Evolutionary conservation across 176 grass and related monocot species (phyloP).

Genomic region (Ensete ventricosum): DNA sequence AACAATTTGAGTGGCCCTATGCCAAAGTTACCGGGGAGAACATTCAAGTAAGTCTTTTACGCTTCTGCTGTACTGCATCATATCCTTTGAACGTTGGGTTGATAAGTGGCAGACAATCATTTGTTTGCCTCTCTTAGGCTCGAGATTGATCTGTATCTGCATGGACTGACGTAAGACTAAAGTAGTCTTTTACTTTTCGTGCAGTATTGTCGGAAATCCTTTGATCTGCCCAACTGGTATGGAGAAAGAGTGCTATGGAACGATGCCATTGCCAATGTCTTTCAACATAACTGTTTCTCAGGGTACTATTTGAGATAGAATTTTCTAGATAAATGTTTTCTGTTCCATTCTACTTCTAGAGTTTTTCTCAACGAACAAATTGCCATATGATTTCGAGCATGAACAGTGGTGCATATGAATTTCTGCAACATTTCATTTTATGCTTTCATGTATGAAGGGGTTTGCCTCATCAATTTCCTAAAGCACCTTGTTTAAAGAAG

Average conservation of each 20-base stretch:
- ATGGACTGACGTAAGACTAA: not conserved
- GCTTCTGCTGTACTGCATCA: too few relatives aligned
- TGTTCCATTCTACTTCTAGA: not conserved
- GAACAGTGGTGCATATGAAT: too few relatives aligned
- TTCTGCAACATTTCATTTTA: too few relatives aligned
- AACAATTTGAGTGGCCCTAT: constrained; percentile 30
- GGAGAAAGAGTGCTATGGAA: constrained; percentile 66
- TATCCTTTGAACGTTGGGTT: not conserved
- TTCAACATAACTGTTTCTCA: constrained; percentile 60
- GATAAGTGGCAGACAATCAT: not conserved
- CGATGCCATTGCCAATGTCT: constrained; percentile 45
- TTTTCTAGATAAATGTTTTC: not conserved
- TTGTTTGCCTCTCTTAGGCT: not conserved
- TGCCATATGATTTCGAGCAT: too few relatives aligned
- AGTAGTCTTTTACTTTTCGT: constrained; percentile 17
- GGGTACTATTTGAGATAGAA: constrained; percentile 14
- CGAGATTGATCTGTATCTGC: not conserved
- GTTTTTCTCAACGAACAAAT: too few relatives aligned
- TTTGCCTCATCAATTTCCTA: too few relatives aligned
- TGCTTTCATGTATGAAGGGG: too few relatives aligned
- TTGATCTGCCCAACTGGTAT: constrained; percentile 50
- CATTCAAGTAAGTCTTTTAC: constrained; percentile 57
- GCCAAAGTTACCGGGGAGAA: constrained; percentile 48
- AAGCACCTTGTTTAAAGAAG: too few relatives aligned
- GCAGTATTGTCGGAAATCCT: constrained; percentile 93